Base-by-base conservation (phyloP, 805 yeast genomes). In the Starmera caribaea region DNA sequence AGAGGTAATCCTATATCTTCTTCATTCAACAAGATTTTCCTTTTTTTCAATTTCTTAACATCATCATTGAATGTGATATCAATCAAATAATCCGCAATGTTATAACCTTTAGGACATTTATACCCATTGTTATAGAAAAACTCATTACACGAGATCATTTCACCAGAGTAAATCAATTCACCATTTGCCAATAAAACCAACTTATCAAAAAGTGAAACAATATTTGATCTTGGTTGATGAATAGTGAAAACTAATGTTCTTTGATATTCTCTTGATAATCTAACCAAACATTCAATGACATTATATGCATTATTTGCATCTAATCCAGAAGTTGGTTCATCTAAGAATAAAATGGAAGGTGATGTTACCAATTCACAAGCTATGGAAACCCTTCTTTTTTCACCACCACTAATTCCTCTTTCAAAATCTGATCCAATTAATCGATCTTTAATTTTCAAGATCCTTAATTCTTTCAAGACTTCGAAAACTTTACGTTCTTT, bases 151-250 rank as follows among this genome's bases (percentile, higher is more conserved):
- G 75, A 74, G 7, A 69, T 63, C 71, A 82, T 81, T n/a, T 76
- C 78, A 14, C 98, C 98, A 0, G 96, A 85, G 55, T 83, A 92
- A 3, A 89, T 81, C 57, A 87, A 65, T 47, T 79, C 78, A 44
- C 98, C 97, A 46, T 82, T 82, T 21, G 96, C 81, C 39, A 92
- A 67, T 37, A 92, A 65, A 2, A 90, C 60, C 37, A 92, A 69
- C 50, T 81, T 80, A 55, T 90, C 96, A 59, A 92, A 92, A 41
- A 86, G 63, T 0, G 96, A 80, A 29, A 92, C 97, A 57, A 92
- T 90, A 54, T 92, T 92, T 41, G 96, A 85, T 54, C 98, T 73
- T 10, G 98, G 98, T 57, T 92, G 98, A 63, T 92, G 98, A 47
- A 92, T 92, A 0, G 98, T 87, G 57, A 92, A 82, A 2, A 92